A percentile compares a stretch with the other conserved stretches of the same genome.
Evolutionary conservation across 208 protist species (phyloP).

Genomic region (Vickermania spadyakhi): DNA sequence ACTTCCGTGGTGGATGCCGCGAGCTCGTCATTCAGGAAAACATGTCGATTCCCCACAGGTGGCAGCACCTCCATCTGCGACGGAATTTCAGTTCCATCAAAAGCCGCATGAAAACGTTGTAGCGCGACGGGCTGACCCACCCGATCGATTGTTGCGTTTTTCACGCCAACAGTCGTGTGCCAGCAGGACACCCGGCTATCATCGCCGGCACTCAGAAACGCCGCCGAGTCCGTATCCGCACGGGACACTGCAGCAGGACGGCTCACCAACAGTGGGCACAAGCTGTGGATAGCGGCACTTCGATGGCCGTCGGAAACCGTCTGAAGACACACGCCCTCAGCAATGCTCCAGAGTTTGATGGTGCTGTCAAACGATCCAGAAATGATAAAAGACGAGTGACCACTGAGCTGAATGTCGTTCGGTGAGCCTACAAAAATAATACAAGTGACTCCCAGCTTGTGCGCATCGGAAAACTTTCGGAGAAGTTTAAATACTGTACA

Average conservation of each 20-base stretch:
- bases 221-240: not conserved
- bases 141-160: not conserved
- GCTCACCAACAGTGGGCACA: constrained; percentile 19
- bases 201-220: constrained; percentile 52
- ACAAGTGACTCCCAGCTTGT: constrained; percentile 51
- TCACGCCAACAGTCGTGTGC: constrained; percentile 11
- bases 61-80: constrained; percentile 15
- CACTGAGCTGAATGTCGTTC: constrained; percentile 4
- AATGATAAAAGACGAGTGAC: constrained; percentile 44
- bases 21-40: too few species aligned
- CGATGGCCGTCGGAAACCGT: constrained; percentile 39
- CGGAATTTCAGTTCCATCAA: constrained; percentile 15
- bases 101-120: not conserved
- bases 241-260: not conserved
- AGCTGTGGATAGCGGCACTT: constrained; percentile 40
- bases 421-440: constrained; percentile 45
- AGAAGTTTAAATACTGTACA: constrained; percentile 46
- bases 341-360: constrained; percentile 50
- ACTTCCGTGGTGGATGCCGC: constrained; percentile 18
- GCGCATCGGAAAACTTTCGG: constrained; percentile 51
- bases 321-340: constrained; percentile 20
- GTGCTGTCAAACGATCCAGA: constrained; percentile 60
- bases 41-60: not conserved
- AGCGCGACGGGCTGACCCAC: not conserved
- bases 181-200: constrained; percentile 62